Base-by-base conservation (phyloP, 306 rosid species). In the Canavalia ensiformis region DNA sequence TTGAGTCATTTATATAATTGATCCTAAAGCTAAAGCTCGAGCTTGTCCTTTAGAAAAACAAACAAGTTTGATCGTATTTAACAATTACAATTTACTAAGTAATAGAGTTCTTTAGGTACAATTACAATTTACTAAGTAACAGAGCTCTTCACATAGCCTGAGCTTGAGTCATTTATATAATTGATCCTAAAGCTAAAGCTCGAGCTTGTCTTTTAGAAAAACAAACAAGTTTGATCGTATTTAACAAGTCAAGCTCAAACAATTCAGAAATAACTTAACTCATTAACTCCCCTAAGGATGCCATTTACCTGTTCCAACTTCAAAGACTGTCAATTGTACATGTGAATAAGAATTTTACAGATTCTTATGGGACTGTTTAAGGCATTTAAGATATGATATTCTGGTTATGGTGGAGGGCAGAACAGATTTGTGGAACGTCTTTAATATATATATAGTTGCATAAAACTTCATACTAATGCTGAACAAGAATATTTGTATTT, bases 231-330 rank as follows among this genome's bases (percentile, higher is more conserved):
- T 34, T 34, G 29, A 6, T 35, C 28, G 6, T 5, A 4, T 63
- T 63, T 35, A 63, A 12, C 18, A 0, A 3, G 4, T 62, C 4
- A 3, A 62, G 68, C 25, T 34, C 3, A 7, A 62, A 35, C 12
- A n/a, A 2, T 55, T 55, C 6, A 18, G 31, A 8, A 55, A 55
- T 60, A 34, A 2, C 13, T 41, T 34, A 39, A 41, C 28, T 13
- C 8, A 35, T 64, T 64, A 8, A 66, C 13, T 0, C 45, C 35
- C 34, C n/a, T 4, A 5, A 63, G 29, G 75, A n/a, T 30, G 50
- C 25, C 7, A 5, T 65, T 65, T 65, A 10, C 55, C n/a, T 72
- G 42, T 65, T 74, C 33, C 51, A 81, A 42, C 42, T 74, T 55
- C 47, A 41, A 41, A 3, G 52, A 57, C 45, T 18, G 33, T 31